Base-by-base conservation (phyloP, 148 eudicot species). In the Chenopodium quinoa region DNA sequence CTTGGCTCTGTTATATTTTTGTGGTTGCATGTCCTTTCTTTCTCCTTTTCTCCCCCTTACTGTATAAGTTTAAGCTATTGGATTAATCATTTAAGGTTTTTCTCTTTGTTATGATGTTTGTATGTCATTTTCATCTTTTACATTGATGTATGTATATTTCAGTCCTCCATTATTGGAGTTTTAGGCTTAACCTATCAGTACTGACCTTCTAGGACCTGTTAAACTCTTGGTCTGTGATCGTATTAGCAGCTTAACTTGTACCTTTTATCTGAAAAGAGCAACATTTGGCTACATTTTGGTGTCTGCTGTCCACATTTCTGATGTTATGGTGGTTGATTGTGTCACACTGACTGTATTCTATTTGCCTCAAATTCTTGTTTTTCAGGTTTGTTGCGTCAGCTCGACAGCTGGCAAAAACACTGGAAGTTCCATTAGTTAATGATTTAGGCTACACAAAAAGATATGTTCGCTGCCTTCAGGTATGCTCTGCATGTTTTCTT, bases 381-480 rank as follows among this genome's bases (percentile, higher is more conserved):
- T 80, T 69, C 88, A 93, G 94, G 92, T 90, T 90, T 86, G 89
- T 91, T 78, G 86, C 92, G n/a, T 90, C 93, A 62, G 95, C 93
- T 76, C 89, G 89, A 73, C 93, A 89, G 73, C 63, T 94, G 88
- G 92, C 94, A 27, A 94, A 94, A 89, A 88, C 94, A 10, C 77
- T 94, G 90, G 97, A 94, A 86, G 93, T 89, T 60, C 97, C 97
- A 16, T 88, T 92, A 77, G 95, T 93, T 29, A 93, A 93, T 86
- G 98, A 94, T 86, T 80, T 96, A 80, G 99, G 99, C 75, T 96
- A 96, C 82, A 89, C 99, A 11, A 96, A 93, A 87, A 88, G 99
- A 96, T 96, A 93, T 65, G 97, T 96, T 20, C 92, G 99, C 27
- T 96, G 99, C 82, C 97, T 96, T 76, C 99, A 96, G 98, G 99